phyloP scores from a whole-genome alignment of 805 yeast genomes.

The Candida ortonii region DNA sequence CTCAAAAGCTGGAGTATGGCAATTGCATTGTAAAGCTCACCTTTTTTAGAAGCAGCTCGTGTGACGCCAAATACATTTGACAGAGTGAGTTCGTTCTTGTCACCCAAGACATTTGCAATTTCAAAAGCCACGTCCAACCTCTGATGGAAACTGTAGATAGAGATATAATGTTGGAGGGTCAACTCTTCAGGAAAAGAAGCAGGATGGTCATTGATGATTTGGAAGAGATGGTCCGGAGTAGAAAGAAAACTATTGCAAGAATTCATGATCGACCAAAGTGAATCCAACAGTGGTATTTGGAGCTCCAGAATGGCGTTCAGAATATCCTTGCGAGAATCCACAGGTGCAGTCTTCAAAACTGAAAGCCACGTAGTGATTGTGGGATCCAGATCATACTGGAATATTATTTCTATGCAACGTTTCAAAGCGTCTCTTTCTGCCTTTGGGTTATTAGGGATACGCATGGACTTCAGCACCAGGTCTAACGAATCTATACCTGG shows the following conservation, averaged over 20 bases:
- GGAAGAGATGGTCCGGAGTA: constrained; percentile 8
- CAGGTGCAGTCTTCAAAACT: constrained; percentile 8
- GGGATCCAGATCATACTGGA: constrained; percentile 11
- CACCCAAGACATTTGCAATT: constrained; percentile 6
- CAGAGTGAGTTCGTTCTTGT: not conserved
- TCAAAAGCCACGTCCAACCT: constrained; percentile 6
- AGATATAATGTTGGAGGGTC: constrained; percentile 6
- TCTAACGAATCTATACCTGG: constrained; percentile 13
- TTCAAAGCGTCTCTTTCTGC: too few relatives aligned
- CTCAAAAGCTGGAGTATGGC: constrained; percentile 7
- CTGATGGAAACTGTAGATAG: constrained; percentile 12
- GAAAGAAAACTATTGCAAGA: constrained; percentile 1
- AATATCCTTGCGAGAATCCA: not conserved
- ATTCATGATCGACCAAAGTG: constrained; percentile 7
- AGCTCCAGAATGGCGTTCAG: constrained; percentile 10
- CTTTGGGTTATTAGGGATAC: too few relatives aligned
- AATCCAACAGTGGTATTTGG: constrained; percentile 10
- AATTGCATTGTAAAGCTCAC: constrained; percentile 13
- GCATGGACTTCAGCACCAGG: constrained; percentile 10
- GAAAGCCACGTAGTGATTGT: constrained; percentile 15
- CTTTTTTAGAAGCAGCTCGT: constrained; percentile 4
- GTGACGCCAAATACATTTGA: constrained; percentile 6
- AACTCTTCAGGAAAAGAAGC: constrained; percentile 10
- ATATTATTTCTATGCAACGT: too few relatives aligned
- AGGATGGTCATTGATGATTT: constrained; percentile 9